These are phyloP conservation scores for Spencermartinsiella europaea DNA, from an alignment of 805 yeast species.

Conservation along the genomic window DNA sequence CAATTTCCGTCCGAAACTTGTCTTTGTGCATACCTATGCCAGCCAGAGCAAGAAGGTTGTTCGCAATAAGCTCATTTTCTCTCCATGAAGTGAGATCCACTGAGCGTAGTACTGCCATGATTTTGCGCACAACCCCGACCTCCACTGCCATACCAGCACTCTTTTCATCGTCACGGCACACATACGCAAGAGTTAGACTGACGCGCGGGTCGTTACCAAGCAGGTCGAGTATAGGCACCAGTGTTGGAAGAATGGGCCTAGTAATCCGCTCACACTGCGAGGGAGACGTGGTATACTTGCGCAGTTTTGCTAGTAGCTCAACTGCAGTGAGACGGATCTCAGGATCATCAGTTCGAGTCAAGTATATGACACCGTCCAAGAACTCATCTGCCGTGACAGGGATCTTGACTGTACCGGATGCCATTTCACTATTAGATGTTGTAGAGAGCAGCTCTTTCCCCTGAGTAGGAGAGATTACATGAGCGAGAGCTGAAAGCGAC, in stretches of 20 bases:
- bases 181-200: slow-evolving; percentile 24
- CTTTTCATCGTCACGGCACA: slow-evolving; percentile 30
- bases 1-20: slow-evolving; percentile 25
- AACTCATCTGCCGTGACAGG: slow-evolving; percentile 13
- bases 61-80: slow-evolving; percentile 25
- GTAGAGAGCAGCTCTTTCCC: slow-evolving; percentile 12
- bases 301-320: slow-evolving; percentile 23
- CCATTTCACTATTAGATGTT: not conserved
- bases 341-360: slow-evolving; percentile 18
- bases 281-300: slow-evolving; percentile 16
- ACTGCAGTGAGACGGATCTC: slow-evolving; percentile 21
- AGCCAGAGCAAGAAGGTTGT: slow-evolving; percentile 28
- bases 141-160: slow-evolving; percentile 31
- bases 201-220: slow-evolving; percentile 22
- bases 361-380: slow-evolving; percentile 15
- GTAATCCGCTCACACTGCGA: slow-evolving; percentile 18
- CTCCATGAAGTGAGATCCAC: slow-evolving; percentile 19
- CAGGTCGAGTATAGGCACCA: slow-evolving; percentile 28
- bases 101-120: slow-evolving; percentile 18
- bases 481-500: slow-evolving; percentile 23
- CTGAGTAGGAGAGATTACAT: slow-evolving; percentile 14
- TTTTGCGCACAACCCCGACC: slow-evolving; percentile 28
- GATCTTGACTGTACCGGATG: slow-evolving; percentile 6
- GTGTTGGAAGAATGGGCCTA: slow-evolving; percentile 26
- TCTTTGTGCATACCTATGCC: slow-evolving; percentile 31